phyloP scores from a whole-genome alignment of 352 stramenopile genomes.

The Phytophthora macrochlamydospora region DNA sequence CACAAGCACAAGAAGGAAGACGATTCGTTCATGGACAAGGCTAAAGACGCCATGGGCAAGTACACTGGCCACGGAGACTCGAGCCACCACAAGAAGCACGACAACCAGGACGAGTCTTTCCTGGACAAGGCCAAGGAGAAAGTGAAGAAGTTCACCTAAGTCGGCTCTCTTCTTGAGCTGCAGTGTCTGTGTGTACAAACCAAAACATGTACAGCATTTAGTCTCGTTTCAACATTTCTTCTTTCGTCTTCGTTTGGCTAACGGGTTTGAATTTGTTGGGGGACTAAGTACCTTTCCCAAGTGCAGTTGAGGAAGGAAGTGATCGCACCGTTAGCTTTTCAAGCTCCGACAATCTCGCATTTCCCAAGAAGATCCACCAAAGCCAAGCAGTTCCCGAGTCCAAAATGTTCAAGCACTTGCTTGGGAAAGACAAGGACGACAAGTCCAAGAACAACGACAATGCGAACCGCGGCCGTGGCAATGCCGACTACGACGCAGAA shows the following conservation, averaged over 20 bases:
- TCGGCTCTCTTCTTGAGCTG: neutral
- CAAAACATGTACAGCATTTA: neutral
- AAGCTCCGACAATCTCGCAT: neutral
- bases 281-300: neutral
- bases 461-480: neutral
- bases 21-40: constrained; percentile 28
- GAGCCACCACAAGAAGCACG: constrained; percentile 13
- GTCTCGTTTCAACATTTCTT: constrained; percentile 5
- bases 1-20: constrained; percentile 21
- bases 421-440: constrained; percentile 17
- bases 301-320: constrained; percentile 1
- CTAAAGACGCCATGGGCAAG: constrained; percentile 27
- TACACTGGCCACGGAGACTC: constrained; percentile 25
- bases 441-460: constrained; percentile 15
- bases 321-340: neutral
- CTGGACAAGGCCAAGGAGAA: constrained; percentile 30
- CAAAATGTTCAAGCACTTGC: constrained; percentile 20
- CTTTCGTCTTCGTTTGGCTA: no score
- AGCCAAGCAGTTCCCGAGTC: constrained; percentile 5
- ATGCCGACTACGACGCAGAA: neutral
- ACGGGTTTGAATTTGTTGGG: neutral
- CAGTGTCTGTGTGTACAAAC: neutral
- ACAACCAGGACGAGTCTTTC: constrained; percentile 16
- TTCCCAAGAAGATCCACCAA: neutral
- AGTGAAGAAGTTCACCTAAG: constrained; percentile 21